These are phyloP conservation scores for Penicillium concentricum DNA, from an alignment of 2,329 filamentous ascomycete genomes.

Conservation along the genomic window DNA sequence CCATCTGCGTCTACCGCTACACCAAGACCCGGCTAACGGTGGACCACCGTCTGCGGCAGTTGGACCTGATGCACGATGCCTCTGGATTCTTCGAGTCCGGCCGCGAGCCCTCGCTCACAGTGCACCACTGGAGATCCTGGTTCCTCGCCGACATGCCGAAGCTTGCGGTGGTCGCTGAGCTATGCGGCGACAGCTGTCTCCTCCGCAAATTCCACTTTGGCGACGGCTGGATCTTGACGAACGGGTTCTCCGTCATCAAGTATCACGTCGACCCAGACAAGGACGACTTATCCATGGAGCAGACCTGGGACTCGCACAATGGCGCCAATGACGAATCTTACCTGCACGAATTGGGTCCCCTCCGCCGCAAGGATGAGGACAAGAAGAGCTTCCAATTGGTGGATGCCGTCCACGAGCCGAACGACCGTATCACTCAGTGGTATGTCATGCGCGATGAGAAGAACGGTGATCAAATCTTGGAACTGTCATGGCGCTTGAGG, in stretches of 20 bases:
- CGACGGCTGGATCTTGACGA: conserved; percentile 53
- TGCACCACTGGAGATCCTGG: conserved; percentile 66
- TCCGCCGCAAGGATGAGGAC: conserved; percentile 43
- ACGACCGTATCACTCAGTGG: conserved; percentile 52
- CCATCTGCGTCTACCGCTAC: conserved; percentile 57
- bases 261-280: conserved; percentile 50
- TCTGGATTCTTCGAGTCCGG: conserved; percentile 63
- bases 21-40: conserved; percentile 56
- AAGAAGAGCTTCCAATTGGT: conserved; percentile 56
- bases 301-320: conserved; percentile 53
- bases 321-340: conserved; percentile 45
- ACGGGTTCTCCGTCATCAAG: conserved; percentile 58
- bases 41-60: conserved; percentile 57
- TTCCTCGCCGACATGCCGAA: conserved; percentile 52
- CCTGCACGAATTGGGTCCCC: conserved; percentile 55
- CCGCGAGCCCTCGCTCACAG: conserved; percentile 50
- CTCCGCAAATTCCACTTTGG: conserved; percentile 55
- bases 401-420: conserved; percentile 45
- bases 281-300: conserved; percentile 50
- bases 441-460: conserved; percentile 52
- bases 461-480: conserved; percentile 41
- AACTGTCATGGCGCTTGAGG: conserved; percentile 38
- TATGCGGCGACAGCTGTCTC: conserved; percentile 59
- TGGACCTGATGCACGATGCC: conserved; percentile 56
- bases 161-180: conserved; percentile 49